phyloP scores from a whole-genome alignment of 2,329 filamentous ascomycete genomes.

The Cordyceps fumosorosea region DNA sequence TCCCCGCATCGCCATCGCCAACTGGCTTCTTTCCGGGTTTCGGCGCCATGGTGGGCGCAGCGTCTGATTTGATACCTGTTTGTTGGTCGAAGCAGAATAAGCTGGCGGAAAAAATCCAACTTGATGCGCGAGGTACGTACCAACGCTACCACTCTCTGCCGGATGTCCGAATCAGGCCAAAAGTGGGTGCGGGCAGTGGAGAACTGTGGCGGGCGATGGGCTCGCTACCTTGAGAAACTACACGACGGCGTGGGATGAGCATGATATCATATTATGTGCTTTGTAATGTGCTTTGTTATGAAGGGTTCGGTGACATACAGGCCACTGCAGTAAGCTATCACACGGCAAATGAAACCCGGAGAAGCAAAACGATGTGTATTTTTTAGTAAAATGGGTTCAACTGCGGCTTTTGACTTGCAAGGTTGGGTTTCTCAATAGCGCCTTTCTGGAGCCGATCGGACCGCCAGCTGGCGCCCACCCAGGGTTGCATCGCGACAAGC shows the following conservation, averaged over 20 bases:
- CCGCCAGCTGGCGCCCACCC: neutral
- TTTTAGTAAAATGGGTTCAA: neutral
- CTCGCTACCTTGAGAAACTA: neutral
- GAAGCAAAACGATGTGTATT: neutral
- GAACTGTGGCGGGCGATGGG: slow-evolving; percentile 1
- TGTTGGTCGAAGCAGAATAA: neutral
- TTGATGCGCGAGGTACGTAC: neutral
- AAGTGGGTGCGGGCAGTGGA: slow-evolving; percentile 1
- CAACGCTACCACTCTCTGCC: neutral
- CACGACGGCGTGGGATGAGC: neutral
- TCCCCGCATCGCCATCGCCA: slow-evolving; percentile 33
- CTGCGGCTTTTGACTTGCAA: neutral
- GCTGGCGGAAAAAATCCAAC: neutral
- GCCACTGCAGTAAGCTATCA: too few relatives aligned
- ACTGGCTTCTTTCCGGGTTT: slow-evolving; percentile 27
- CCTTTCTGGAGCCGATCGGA: neutral
- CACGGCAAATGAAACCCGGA: neutral
- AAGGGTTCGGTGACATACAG: neutral
- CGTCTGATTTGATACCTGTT: neutral
- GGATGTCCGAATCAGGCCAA: slow-evolving; percentile 3
- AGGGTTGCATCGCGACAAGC: neutral
- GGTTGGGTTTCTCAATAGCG: neutral
- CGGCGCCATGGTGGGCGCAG: slow-evolving; percentile 23
- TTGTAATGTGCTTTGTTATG: neutral
- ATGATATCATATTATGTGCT: neutral